Evolutionary conservation across 495 filamentous ascomycete genomes (phyloP), one percentile per base, ranked within the genome.

Genomic region (Oidiodendron maius): DNA sequence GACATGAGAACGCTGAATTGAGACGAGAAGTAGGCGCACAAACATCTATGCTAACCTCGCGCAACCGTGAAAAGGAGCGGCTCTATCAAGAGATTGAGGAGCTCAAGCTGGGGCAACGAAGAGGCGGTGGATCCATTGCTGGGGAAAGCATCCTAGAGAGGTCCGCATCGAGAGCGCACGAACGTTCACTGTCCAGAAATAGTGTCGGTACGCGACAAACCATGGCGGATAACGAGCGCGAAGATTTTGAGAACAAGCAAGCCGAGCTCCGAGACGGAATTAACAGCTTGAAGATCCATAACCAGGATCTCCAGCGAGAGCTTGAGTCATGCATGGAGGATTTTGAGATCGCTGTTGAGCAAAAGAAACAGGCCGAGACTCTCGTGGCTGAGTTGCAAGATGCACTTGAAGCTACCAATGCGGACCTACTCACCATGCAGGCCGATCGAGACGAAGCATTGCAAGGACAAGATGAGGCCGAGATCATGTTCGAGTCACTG

Each of bases 11-110:
- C 57, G 88, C 89, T 11, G 91, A 96, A 59, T 70, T 98, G 13
- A 79, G 88, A 26, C 84, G 91, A 39, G 91, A 97, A 62, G 85
- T 97, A 22, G 87, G 89, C 48, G 93, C 94, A 10, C 93, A 98
- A 64, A 94, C 90, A 0, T 95, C 90, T 0, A 98, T 97, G 91
- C 80, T 98, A 6, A 96, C 94, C 3, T 96, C 93, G 25, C 78
- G 93, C 5, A 96, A 97, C 57, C 81, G 89, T 25, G 93, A 98
- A 62, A 91, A 93, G 60, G 91, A 96, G 56, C 83, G 90, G 3
- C 73, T 98, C 13, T 94, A 96, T 60, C 87, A 95, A 51, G 93
- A 98, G 60, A 98, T 96, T 37, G 93, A 98, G 67, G 89, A 96
- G 45, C 75, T 97, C 40, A 98, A 97, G 61, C 77, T 97, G 50